Evolutionary conservation across 495 filamentous ascomycete genomes (phyloP).

Genomic region (Hyphodiscus hymeniophilus): DNA sequence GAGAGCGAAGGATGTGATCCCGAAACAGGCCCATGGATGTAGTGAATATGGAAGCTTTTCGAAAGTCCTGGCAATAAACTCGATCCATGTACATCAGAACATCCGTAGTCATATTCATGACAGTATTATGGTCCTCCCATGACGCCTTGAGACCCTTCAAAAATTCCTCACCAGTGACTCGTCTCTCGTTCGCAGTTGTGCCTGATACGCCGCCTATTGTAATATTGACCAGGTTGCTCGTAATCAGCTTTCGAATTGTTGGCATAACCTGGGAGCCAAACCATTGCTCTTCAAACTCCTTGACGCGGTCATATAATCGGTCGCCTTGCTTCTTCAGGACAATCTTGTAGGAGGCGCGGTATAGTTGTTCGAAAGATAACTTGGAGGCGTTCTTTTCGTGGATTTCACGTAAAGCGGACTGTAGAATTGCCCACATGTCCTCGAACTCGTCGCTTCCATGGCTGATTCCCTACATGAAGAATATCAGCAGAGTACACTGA

Average conservation of each 20-base stretch:
- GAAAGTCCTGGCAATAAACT: constrained; percentile 61
- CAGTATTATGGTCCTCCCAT: constrained; percentile 84
- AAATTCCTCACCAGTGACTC: constrained; percentile 76
- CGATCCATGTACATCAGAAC: constrained; percentile 99
- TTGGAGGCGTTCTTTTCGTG: constrained; percentile 85
- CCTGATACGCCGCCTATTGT: constrained; percentile 36
- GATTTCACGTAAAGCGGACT: constrained; percentile 70
- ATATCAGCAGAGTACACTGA: background rate
- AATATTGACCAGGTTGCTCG: constrained; percentile 45
- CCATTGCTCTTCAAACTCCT: constrained; percentile 72
- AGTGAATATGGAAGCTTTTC: constrained; percentile 70
- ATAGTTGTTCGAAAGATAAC: constrained; percentile 91
- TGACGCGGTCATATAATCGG: constrained; percentile 72
- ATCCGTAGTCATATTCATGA: constrained; percentile 96
- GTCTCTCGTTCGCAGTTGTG: constrained; percentile 63
- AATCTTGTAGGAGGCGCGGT: constrained; percentile 94
- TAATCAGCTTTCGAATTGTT: constrained; percentile 51
- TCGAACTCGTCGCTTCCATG: constrained; percentile 22
- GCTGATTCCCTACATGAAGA: background rate
- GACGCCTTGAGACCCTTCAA: constrained; percentile 63
- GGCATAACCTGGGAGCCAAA: constrained; percentile 60
- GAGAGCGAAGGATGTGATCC: constrained; percentile 59
- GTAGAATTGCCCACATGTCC: constrained; percentile 67
- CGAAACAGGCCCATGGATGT: constrained; percentile 81
- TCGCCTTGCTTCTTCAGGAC: constrained; percentile 82